phyloP scores from a whole-genome alignment of 2,329 filamentous ascomycete genomes.

The Ceratocystis albifundus region DNA sequence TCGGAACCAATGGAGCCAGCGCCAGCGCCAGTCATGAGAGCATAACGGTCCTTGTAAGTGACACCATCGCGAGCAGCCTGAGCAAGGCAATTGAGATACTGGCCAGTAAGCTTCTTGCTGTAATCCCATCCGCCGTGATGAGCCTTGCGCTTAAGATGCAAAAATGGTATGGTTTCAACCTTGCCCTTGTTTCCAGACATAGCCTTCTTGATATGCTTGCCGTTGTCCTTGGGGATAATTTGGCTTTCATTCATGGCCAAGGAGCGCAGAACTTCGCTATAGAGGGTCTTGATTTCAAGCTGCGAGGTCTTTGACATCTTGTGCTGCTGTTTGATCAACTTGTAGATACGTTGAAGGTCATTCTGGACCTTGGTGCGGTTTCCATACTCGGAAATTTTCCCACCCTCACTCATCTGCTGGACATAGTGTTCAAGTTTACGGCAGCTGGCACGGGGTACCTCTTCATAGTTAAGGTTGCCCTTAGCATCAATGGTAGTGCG shows the following conservation, averaged over 20 bases:
- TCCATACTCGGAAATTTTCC: constrained; percentile 96
- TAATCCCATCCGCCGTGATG: constrained; percentile 88
- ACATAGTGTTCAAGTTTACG: constrained; percentile 98
- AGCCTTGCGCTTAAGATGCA: constrained; percentile 89
- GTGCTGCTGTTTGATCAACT: constrained; percentile 96
- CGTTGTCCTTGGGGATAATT: constrained; percentile 80
- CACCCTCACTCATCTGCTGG: constrained; percentile 94
- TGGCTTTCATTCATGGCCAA: constrained; percentile 97
- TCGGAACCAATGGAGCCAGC: constrained; percentile 96
- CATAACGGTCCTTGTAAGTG: constrained; percentile 88
- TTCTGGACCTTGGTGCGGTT: constrained; percentile 97
- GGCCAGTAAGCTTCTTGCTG: constrained; percentile 92
- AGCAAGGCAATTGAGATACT: constrained; percentile 87
- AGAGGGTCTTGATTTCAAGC: constrained; percentile 89
- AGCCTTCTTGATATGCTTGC: constrained; percentile 47
- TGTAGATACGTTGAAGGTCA: constrained; percentile 89
- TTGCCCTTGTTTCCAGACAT: constrained; percentile 66
- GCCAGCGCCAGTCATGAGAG: constrained; percentile 94
- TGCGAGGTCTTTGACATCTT: constrained; percentile 94
- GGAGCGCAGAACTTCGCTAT: constrained; percentile 86
- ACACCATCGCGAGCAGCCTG: constrained; percentile 78
- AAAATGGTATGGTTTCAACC: constrained; percentile 93
- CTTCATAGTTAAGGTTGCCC: constrained; percentile 85
- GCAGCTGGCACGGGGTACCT: constrained; percentile 74
- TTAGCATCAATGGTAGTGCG: constrained; percentile 84